Evolutionary conservation across 2,329 filamentous ascomycete genomes (phyloP), one percentile per base, ranked within the genome.

Genomic region (Colletotrichum falcatum): DNA sequence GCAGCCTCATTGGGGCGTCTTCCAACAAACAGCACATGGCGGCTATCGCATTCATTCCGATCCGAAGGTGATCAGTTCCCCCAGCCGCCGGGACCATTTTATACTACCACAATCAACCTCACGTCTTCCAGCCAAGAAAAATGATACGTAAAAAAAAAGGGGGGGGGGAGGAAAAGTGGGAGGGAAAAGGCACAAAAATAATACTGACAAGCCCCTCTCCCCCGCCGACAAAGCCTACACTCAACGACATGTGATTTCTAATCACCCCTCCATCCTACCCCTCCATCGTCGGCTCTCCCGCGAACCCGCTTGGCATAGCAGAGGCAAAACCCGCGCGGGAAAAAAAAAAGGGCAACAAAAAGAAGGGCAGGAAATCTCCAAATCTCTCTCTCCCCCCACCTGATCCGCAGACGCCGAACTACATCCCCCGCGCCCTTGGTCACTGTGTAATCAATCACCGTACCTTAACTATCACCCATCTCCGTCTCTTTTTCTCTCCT

Each of bases 211-310:
- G 42, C 42, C 42, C 42, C 18, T n/a, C 18, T 2, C 7, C 6
- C n/a, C 44, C 51, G 44, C 46, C 5, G 23, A 64, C 18, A 55
- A 46, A 37, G 39, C 53, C 42, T 28, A 37, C 58, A 65, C 46
- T 44, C 66, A 70, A 61, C 30, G 33, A 39, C 68, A 71, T 71
- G 68, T 71, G 68, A 71, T 71, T 71, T 71, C 64, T 67, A 71
- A 71, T 67, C 68, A 71, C 64, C 66, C 56, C 66, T 70, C 66
- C 49, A 56, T 56, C 42, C 16, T 66, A 62, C 67, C 67, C 67
- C 67, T 70, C 67, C 64, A 68, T 68, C 44, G 20, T 61, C 59
- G 23, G 46, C 49, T 28, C 23, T 56, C 30, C 59, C 33, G 42
- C n/a, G 18, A 39, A 20, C 53, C 61, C 28, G 28, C 65, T 54